Evolutionary conservation across 768 basidiomycete species (phyloP).

Genomic region (Amanita muscaria): DNA sequence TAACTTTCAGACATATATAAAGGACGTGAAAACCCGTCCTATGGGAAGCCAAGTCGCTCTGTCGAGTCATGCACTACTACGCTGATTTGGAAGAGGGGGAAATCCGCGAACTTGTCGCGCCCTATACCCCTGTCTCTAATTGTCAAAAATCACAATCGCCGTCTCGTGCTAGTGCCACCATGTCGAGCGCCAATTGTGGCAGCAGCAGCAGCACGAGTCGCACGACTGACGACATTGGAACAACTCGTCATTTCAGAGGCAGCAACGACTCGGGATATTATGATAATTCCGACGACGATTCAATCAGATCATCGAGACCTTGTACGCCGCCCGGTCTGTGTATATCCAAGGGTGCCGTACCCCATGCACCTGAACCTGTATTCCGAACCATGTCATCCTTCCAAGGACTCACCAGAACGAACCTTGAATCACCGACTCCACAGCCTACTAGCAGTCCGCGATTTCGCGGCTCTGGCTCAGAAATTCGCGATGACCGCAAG

Average conservation of each 20-base stretch:
- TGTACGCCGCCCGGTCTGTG: background rate
- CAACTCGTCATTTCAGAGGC: background rate
- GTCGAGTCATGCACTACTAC: background rate
- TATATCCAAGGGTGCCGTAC: background rate
- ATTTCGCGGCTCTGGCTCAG: too few species aligned
- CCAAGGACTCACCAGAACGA: too few species aligned
- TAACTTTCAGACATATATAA: too few species aligned
- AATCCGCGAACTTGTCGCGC: background rate
- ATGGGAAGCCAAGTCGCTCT: background rate
- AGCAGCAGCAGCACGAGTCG: too few species aligned
- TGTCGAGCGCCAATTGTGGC: too few species aligned
- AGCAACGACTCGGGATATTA: background rate
- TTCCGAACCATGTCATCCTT: background rate
- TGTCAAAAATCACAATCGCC: too few species aligned
- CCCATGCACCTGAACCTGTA: background rate
- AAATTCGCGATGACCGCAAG: too few species aligned
- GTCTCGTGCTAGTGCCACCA: too few species aligned
- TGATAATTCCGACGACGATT: background rate
- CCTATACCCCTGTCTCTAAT: too few species aligned
- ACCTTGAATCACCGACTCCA: background rate
- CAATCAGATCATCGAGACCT: slow-evolving; percentile 1
- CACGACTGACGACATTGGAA: background rate
- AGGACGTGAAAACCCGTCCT: background rate
- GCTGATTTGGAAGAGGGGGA: background rate
- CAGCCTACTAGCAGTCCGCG: background rate